Percentiles rank a stretch among this genome's conserved stretches.
phyloP scores from a whole-genome alignment of 768 basidiomycete species.

The Galerina marginata region DNA sequence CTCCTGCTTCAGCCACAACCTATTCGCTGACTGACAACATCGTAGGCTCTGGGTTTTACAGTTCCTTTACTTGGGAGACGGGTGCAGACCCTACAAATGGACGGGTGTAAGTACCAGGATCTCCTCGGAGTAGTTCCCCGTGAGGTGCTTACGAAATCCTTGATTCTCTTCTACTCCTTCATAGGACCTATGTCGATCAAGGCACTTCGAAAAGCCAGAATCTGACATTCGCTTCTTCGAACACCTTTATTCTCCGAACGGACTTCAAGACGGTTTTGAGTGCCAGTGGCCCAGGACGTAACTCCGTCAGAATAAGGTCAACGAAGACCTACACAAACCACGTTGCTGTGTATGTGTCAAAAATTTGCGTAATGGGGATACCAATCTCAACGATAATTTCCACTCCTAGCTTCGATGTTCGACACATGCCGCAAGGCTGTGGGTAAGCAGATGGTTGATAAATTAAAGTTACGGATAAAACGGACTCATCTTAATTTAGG shows the following conservation, averaged over 20 bases:
- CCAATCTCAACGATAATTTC: neutral
- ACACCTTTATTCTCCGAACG: constrained; percentile 58
- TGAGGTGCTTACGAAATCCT: neutral
- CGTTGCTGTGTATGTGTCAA: constrained; percentile 50
- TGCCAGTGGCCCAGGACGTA: constrained; percentile 52
- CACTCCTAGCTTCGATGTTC: constrained; percentile 35
- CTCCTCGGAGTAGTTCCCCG: neutral
- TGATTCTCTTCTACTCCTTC: neutral
- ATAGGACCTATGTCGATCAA: constrained; percentile 46
- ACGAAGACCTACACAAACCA: constrained; percentile 56
- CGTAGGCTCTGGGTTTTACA: constrained; percentile 51
- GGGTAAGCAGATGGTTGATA: constrained; percentile 24
- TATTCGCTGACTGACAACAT: constrained; percentile 51
- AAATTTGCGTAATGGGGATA: neutral
- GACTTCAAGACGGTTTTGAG: constrained; percentile 52
- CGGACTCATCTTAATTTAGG: constrained; percentile 18
- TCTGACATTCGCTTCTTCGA: constrained; percentile 53
- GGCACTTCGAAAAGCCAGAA: constrained; percentile 50
- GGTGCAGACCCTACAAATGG: constrained; percentile 64
- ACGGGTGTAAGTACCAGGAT: constrained; percentile 52
- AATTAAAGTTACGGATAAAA: neutral
- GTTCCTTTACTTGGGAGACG: constrained; percentile 52
- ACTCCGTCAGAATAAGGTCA: constrained; percentile 57
- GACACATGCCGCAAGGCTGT: constrained; percentile 40
- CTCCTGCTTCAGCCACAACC: constrained; percentile 37